Conservation (phyloP, 1,139 yeast species). For the Yamadazyma atlantica region DNA sequence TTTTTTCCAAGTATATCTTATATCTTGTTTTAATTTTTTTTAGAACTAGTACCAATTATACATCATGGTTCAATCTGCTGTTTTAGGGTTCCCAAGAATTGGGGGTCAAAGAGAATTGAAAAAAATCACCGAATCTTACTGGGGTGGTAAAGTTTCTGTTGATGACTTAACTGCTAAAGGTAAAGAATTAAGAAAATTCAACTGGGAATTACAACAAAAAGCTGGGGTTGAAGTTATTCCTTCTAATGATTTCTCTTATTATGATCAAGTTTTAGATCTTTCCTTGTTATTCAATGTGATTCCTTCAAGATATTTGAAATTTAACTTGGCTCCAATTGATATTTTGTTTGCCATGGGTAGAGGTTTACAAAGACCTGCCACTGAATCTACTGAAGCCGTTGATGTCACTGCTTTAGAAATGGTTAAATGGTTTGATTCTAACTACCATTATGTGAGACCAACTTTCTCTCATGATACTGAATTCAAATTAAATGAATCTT, state of each 20-base stretch:
- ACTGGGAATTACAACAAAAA: conserved; percentile 96
- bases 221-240: conserved; percentile 98
- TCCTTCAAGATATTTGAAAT: conserved; percentile 96
- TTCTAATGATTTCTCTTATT: conserved; percentile 96
- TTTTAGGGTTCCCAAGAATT: conserved; percentile 99
- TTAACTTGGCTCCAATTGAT: conserved; percentile 84
- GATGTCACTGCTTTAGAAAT: conserved; percentile 99
- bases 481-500: conserved; percentile 77
- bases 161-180: conserved; percentile 91
- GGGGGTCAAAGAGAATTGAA: conserved; percentile 99
- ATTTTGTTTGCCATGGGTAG: conserved; percentile 99
- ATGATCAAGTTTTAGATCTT: conserved; percentile 94
- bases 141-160: conserved; percentile 88
- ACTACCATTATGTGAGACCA: conserved; percentile 99
- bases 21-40: neutral
- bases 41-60: neutral
- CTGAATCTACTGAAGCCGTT: conserved; percentile 82
- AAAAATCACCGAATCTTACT: conserved; percentile 98
- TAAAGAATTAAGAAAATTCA: conserved; percentile 90
- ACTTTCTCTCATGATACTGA: conserved; percentile 94
- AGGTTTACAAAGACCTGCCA: conserved; percentile 97
- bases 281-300: conserved; percentile 91
- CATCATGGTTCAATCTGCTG: conserved; percentile 89
- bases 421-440: conserved; percentile 99
- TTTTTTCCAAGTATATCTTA: conserved; percentile 1